Percentiles rank a stretch among this genome's conserved stretches.
Evolutionary conservation across 805 yeast species (phyloP).

Genomic region (Zygotorulaspora florentina): DNA sequence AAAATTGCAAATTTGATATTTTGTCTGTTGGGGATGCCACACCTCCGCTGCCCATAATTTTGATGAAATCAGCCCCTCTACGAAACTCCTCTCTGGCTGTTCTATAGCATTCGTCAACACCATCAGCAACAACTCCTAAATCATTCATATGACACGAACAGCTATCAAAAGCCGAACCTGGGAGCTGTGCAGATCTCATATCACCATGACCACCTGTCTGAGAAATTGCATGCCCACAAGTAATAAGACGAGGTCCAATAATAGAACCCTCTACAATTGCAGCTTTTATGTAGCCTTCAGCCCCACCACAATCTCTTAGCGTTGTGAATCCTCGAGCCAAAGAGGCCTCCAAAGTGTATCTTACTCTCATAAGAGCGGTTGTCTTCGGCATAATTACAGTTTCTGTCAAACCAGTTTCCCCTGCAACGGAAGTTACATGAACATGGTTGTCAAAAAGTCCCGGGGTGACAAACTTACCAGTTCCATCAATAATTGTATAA

Average conservation of each 20-base stretch:
- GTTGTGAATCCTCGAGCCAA: constrained; percentile 13
- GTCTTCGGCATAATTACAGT: constrained; percentile 10
- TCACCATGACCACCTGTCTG: constrained; percentile 14
- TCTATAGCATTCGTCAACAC: constrained; percentile 8
- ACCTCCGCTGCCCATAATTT: constrained; percentile 12
- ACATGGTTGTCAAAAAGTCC: constrained; percentile 13
- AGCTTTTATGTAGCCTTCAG: constrained; percentile 11
- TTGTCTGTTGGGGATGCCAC: constrained; percentile 13
- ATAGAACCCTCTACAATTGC: constrained; percentile 10
- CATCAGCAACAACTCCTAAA: constrained; percentile 10
- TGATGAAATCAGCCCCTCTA: constrained; percentile 11
- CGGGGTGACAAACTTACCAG: constrained; percentile 7
- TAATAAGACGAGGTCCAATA: constrained; percentile 7
- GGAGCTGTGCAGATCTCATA: constrained; percentile 5
- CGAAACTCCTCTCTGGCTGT: constrained; percentile 12
- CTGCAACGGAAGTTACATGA: constrained; percentile 10
- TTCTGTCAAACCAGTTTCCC: constrained; percentile 8
- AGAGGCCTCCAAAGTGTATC: constrained; percentile 10
- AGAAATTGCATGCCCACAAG: constrained; percentile 12
- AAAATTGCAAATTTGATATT: constrained; percentile 11
- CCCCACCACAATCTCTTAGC: constrained; percentile 14
- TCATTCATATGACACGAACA: constrained; percentile 9
- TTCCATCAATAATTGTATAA: constrained; percentile 7
- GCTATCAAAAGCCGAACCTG: constrained; percentile 7
- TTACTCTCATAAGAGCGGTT: constrained; percentile 9